phyloP scores from a whole-genome alignment of 306 rosid genomes.

The Cercis canadensis region DNA sequence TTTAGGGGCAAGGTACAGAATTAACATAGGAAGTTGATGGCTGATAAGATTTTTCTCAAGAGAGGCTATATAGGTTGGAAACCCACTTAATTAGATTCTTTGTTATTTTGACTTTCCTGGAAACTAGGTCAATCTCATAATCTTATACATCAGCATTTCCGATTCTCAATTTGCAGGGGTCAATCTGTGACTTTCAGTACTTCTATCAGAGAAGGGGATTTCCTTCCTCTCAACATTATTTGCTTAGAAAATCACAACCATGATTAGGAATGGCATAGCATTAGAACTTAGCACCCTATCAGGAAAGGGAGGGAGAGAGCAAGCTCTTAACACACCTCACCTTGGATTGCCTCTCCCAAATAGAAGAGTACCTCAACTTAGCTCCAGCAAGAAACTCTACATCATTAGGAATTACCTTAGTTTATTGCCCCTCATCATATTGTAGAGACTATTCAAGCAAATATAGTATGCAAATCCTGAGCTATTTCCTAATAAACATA shows the following conservation, averaged over 20 bases:
- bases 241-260: not conserved
- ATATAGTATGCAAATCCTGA: conserved; percentile 3
- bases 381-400: not conserved
- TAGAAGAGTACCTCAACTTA: not conserved
- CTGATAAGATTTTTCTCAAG: not conserved
- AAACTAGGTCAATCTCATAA: not conserved
- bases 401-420: not conserved
- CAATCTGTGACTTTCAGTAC: not conserved
- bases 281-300: not conserved
- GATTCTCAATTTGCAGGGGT: conserved; percentile 15
- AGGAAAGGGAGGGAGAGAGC: not conserved
- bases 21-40: not conserved
- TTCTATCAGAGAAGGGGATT: conserved; percentile 2
- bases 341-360: not conserved
- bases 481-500: not conserved
- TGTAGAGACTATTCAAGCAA: not conserved
- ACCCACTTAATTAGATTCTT: not conserved
- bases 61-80: not conserved
- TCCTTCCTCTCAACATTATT: not conserved
- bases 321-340: not conserved
- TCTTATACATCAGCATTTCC: not conserved
- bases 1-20: not conserved
- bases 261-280: conserved; percentile 5
- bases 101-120: not conserved
- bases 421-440: not conserved